Percentiles rank a stretch among this genome's conserved stretches.
These are phyloP conservation scores for Plasmodium inui DNA, from an alignment of 169 alveolate species.

Conservation along the genomic window DNA sequence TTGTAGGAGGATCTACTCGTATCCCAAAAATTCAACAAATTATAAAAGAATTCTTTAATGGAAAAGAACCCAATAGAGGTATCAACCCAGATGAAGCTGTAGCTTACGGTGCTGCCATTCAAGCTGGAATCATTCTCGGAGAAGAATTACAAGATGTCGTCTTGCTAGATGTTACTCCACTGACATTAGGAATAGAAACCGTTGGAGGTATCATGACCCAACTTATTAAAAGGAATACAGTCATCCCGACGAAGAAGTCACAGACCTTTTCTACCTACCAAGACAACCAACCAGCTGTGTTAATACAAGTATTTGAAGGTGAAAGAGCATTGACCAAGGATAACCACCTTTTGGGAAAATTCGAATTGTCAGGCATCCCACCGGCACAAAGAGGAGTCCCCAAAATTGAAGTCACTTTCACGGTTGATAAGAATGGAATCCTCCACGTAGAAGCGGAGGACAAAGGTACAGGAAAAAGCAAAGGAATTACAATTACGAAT, in stretches of 20 bases:
- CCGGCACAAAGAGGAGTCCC: conserved; percentile 98
- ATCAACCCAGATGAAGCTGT: conserved; percentile 97
- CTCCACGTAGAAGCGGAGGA: conserved; percentile 96
- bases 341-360: conserved; percentile 96
- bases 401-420: conserved; percentile 97
- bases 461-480: conserved; percentile 94
- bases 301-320: conserved; percentile 97
- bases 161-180: conserved; percentile 96
- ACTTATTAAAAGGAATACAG: conserved; percentile 96
- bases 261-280: conserved; percentile 97
- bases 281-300: conserved; percentile 96
- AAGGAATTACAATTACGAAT: conserved; percentile 94
- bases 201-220: conserved; percentile 92
- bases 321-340: conserved; percentile 98
- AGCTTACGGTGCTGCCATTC: conserved; percentile 97
- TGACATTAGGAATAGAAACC: conserved; percentile 91
- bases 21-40: conserved; percentile 95
- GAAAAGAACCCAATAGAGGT: conserved; percentile 94
- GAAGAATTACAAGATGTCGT: conserved; percentile 94
- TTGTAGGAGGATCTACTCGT: conserved; percentile 97
- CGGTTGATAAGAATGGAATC: conserved; percentile 97
- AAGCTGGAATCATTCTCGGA: conserved; percentile 96
- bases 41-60: conserved; percentile 94
- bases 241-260: conserved; percentile 97
- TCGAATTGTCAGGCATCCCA: conserved; percentile 96